A percentile compares a stretch with the other conserved stretches of the same genome.
These are phyloP conservation scores for Taphrina betulina DNA, from an alignment of 1,139 yeast species.

Conservation along the genomic window DNA sequence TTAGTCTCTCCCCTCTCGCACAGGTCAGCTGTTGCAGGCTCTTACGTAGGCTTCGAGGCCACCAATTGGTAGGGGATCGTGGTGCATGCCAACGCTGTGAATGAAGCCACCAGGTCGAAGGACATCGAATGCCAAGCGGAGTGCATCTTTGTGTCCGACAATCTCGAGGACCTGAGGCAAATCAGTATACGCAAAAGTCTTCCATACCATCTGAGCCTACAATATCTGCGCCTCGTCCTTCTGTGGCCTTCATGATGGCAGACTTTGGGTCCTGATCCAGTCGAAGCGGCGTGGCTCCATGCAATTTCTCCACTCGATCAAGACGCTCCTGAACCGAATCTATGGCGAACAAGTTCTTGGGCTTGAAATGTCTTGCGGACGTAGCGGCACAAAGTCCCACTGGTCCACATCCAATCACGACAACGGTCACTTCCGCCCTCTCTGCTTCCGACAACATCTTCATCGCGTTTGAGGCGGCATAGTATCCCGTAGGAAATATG, in stretches of 20 bases:
- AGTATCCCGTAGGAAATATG: constrained; percentile 61
- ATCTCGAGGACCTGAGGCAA: constrained; percentile 58
- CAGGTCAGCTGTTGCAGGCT: constrained; percentile 68
- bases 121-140: constrained; percentile 54
- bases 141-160: constrained; percentile 56
- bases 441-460: constrained; percentile 41
- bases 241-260: constrained; percentile 45
- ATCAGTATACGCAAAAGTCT: too few relatives aligned
- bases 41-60: constrained; percentile 65
- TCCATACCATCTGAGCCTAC: too few relatives aligned
- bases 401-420: constrained; percentile 64
- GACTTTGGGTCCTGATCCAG: constrained; percentile 43
- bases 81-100: constrained; percentile 63
- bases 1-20: constrained; percentile 57
- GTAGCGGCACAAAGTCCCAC: constrained; percentile 61
- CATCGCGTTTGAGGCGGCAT: constrained; percentile 55
- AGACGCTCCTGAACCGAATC: constrained; percentile 55
- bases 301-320: constrained; percentile 48
- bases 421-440: constrained; percentile 41
- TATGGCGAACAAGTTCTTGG: constrained; percentile 49
- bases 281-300: constrained; percentile 53
- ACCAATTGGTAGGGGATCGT: constrained; percentile 57
- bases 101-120: constrained; percentile 62
- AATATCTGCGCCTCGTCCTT: constrained; percentile 55
- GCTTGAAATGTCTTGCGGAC: constrained; percentile 52